Percentiles rank a stretch among this genome's conserved stretches.
These are phyloP conservation scores for Discostella pseudostelligera DNA, from an alignment of 108 stramenopile species.

Conservation along the genomic window DNA sequence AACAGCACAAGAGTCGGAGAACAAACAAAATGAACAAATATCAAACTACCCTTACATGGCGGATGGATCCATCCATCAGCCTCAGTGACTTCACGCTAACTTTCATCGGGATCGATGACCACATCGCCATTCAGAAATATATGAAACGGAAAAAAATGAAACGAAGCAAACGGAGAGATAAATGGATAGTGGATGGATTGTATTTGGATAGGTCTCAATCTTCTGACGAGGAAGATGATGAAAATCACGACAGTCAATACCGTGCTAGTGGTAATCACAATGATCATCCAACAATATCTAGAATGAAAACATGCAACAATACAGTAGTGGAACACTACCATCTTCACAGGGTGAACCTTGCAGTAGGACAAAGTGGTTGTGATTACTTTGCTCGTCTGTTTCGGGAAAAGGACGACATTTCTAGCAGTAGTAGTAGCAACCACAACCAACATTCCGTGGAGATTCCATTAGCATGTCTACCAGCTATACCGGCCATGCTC, in stretches of 20 bases:
- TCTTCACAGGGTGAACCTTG: conserved; percentile 54
- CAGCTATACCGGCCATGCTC: conserved; percentile 36
- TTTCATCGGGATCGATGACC: conserved; percentile 49
- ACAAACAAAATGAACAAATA: conserved; percentile 1
- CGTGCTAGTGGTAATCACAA: neutral
- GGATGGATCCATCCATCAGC: conserved; percentile 54
- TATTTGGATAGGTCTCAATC: conserved; percentile 39
- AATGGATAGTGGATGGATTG: conserved; percentile 44
- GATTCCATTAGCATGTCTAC: conserved; percentile 30
- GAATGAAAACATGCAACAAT: conserved; percentile 5
- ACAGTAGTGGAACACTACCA: conserved; percentile 34
- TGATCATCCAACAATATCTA: neutral
- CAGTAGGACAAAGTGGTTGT: conserved; percentile 56
- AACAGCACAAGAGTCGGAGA: neutral
- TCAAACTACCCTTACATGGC: conserved; percentile 40
- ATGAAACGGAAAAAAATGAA: conserved; percentile 4
- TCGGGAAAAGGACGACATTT: conserved; percentile 3
- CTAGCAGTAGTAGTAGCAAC: conserved; percentile 1
- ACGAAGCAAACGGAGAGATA: conserved; percentile 19
- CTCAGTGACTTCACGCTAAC: conserved; percentile 51
- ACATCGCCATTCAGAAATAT: conserved; percentile 24
- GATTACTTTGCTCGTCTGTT: conserved; percentile 51
- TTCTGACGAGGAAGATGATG: conserved; percentile 18
- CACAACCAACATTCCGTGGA: conserved; percentile 27
- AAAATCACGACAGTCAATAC: conserved; percentile 1